Evolutionary conservation across 2,329 filamentous ascomycete genomes (phyloP).

Genomic region (Colletotrichum magnum): DNA sequence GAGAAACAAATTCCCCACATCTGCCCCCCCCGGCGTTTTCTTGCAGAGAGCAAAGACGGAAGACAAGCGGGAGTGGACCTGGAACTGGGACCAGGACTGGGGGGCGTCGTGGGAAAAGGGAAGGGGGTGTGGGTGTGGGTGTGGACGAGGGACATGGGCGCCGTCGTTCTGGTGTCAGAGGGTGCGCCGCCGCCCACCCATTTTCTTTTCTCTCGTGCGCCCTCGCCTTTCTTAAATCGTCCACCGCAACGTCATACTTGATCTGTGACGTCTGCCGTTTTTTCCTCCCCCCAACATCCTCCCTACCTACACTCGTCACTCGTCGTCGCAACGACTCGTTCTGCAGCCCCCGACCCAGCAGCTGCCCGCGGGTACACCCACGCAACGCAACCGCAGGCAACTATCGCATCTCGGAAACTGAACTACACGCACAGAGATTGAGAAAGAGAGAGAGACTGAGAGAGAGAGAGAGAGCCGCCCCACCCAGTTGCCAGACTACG

Average conservation of each 20-base stretch:
- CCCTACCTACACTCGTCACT: constrained; percentile 16
- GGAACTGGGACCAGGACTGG: neutral
- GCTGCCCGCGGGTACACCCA: constrained; percentile 22
- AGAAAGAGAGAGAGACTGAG: neutral
- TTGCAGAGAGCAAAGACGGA: constrained; percentile 1
- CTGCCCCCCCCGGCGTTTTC: constrained; percentile 20
- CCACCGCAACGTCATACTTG: constrained; percentile 58
- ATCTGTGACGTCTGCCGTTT: constrained; percentile 60
- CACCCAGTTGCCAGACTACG: no score
- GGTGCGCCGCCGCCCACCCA: constrained; percentile 40
- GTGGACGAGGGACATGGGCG: constrained; percentile 16
- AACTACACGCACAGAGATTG: constrained; percentile 12
- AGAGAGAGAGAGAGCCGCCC: no score
- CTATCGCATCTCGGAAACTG: constrained; percentile 13
- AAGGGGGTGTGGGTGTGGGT: constrained; percentile 8
- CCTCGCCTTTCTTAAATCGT: constrained; percentile 45
- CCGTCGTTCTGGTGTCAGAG: constrained; percentile 38
- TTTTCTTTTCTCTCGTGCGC: constrained; percentile 50
- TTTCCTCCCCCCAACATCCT: constrained; percentile 36
- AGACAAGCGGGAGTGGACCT: neutral
- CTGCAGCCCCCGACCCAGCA: constrained; percentile 35
- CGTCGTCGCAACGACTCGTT: constrained; percentile 31
- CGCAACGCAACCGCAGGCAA: constrained; percentile 12
- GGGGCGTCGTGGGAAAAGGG: constrained; percentile 22
- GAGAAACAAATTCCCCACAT: constrained; percentile 3